Percentiles rank a stretch among this genome's conserved stretches.
These are phyloP conservation scores for Cladosporium sphaerospermum DNA, from an alignment of 2,329 filamentous ascomycete genomes.

Conservation along the genomic window DNA sequence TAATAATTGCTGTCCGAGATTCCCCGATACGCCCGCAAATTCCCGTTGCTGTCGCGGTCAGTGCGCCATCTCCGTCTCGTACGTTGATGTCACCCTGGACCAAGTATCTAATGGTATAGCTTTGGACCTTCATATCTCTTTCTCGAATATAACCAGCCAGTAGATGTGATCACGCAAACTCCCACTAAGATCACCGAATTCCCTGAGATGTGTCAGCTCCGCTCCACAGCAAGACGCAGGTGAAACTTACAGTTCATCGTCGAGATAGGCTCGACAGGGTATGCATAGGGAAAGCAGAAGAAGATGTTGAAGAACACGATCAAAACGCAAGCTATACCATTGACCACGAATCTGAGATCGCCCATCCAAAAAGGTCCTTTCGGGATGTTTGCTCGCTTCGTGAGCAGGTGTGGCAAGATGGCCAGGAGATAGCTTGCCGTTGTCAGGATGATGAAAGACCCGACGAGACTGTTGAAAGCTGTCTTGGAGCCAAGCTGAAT, in stretches of 20 bases:
- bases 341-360: constrained; percentile 26
- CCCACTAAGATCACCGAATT: constrained; percentile 51
- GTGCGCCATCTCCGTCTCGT: too few species aligned
- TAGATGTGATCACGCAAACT: constrained; percentile 39
- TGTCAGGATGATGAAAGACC: constrained; percentile 32
- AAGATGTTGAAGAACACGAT: constrained; percentile 33
- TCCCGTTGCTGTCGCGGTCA: too few species aligned
- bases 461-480: constrained; percentile 32
- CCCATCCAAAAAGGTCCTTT: constrained; percentile 33
- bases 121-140: constrained; percentile 48
- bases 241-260: constrained; percentile 35
- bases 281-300: constrained; percentile 32
- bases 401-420: constrained; percentile 31
- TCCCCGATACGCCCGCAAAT: too few species aligned
- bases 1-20: too few species aligned
- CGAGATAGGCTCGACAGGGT: constrained; percentile 21
- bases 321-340: constrained; percentile 26
- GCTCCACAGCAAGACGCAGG: background rate
- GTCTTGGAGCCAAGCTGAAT: constrained; percentile 28
- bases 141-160: constrained; percentile 48
- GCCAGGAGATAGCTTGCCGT: constrained; percentile 31
- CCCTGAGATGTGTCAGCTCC: constrained; percentile 39
- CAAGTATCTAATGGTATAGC: constrained; percentile 21
- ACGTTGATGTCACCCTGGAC: too few species aligned
- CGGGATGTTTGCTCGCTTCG: constrained; percentile 26